A percentile compares a stretch with the other conserved stretches of the same genome.
phyloP scores from a whole-genome alignment of 345 rosid species.

The Pistacia vera region DNA sequence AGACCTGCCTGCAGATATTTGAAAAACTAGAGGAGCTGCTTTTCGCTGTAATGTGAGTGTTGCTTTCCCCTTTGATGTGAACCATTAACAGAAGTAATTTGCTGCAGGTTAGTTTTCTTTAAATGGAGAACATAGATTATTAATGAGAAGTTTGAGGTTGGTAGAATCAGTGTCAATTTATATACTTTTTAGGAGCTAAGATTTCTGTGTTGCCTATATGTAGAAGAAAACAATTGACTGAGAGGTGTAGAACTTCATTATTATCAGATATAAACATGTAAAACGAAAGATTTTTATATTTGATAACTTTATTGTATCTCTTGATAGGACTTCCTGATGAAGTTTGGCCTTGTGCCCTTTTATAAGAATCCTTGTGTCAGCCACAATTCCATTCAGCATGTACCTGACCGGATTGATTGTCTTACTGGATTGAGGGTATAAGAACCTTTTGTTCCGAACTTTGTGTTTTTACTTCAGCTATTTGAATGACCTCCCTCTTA shows the following conservation, averaged over 20 bases:
- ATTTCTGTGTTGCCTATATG: background rate
- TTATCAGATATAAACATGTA: background rate
- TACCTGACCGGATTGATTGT: constrained; percentile 55
- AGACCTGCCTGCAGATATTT: background rate
- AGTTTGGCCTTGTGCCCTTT: constrained; percentile 70
- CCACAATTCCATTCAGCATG: constrained; percentile 55
- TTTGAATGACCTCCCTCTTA: background rate
- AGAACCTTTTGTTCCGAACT: constrained; percentile 4
- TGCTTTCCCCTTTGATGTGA: background rate
- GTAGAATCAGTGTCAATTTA: background rate
- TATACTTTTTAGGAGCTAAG: background rate
- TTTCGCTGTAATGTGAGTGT: background rate
- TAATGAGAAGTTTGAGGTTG: background rate
- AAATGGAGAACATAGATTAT: background rate
- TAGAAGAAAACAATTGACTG: background rate
- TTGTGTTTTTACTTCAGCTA: background rate
- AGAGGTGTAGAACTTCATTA: background rate
- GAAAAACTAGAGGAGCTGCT: background rate
- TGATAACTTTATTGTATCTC: constrained; percentile 12
- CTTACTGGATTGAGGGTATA: constrained; percentile 60
- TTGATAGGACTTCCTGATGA: constrained; percentile 70
- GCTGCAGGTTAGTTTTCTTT: background rate
- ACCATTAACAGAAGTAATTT: background rate
- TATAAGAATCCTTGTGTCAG: constrained; percentile 60
- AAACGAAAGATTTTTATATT: background rate